A percentile compares a stretch with the other conserved stretches of the same genome.
Conservation (phyloP, 2,329 filamentous ascomycete species). For the Trichophyton simii region DNA sequence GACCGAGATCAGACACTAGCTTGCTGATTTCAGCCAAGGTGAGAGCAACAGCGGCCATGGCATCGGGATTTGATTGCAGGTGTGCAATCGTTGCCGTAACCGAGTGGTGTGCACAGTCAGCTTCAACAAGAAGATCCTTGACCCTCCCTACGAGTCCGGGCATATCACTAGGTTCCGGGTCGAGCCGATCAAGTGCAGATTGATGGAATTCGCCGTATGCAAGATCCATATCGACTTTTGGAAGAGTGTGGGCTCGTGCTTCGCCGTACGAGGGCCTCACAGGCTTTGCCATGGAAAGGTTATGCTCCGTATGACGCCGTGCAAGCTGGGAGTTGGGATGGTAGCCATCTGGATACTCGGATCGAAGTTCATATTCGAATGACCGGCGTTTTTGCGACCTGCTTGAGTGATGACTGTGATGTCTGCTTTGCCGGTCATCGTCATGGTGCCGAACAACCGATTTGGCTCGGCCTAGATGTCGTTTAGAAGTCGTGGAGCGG, state of each 20-base stretch:
- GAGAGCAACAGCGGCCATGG: slow-evolving; percentile 83
- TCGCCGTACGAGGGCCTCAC: slow-evolving; percentile 10
- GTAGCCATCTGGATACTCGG: not conserved
- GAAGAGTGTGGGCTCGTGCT: slow-evolving; percentile 18
- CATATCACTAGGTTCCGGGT: slow-evolving; percentile 43
- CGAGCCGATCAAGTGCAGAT: slow-evolving; percentile 41
- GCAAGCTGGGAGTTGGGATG: slow-evolving; percentile 17
- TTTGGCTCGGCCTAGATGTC: slow-evolving; percentile 28
- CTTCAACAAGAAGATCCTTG: slow-evolving; percentile 69
- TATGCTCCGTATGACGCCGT: slow-evolving; percentile 30
- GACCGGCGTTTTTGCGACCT: slow-evolving; percentile 17
- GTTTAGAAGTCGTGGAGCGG: slow-evolving; percentile 31
- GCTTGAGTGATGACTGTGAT: slow-evolving; percentile 19
- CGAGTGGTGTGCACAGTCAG: slow-evolving; percentile 75
- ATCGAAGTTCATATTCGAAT: slow-evolving; percentile 18
- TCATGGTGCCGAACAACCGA: slow-evolving; percentile 16
- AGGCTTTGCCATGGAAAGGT: slow-evolving; percentile 16
- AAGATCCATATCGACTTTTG: slow-evolving; percentile 68
- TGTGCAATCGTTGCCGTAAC: slow-evolving; percentile 71
- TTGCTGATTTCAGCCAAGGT: slow-evolving; percentile 84
- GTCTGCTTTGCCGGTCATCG: not conserved
- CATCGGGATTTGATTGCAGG: slow-evolving; percentile 71
- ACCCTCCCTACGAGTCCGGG: slow-evolving; percentile 60
- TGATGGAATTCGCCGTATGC: slow-evolving; percentile 77
- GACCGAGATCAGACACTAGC: slow-evolving; percentile 70